Base-by-base conservation (phyloP, 345 rosid species). In the Chamaenerion angustifolium region DNA sequence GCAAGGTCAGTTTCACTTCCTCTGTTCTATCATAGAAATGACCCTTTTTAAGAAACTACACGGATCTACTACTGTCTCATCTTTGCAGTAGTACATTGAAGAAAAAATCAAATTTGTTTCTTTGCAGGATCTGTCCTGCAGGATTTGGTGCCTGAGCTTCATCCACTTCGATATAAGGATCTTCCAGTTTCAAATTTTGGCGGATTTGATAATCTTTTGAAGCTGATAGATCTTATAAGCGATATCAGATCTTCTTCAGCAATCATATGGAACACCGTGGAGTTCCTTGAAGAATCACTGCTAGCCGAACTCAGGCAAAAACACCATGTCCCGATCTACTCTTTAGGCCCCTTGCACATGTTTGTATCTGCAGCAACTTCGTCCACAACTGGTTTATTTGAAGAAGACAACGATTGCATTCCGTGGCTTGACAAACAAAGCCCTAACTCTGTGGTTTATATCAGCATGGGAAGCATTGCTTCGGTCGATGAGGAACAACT, bases 371-470 rank as follows among this genome's bases (percentile, higher is more conserved):
- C 43, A 18, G 49, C 25, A 12, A 11, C 52, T 15, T 23, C 40
- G 0, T 49, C 60, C 12, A 18, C 50, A 31, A 35, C 60, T 27
- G 52, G 68, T 46, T 18, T 68, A 52, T 17, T 68, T 48, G 40
- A 51, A 51, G 65, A 68, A 58, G 68, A 68, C 43, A 47, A 10
- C 11, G 44, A 42, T 42, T 68, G 68, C 52, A 46, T 63, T 11
- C 0, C 61, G 1, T 68, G 68, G 68, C 64, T 68, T n/a, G 60
- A 68, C 55, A 59, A 68, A 53, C 62, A 68, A 44, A 31, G 11
- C 11, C 12, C 14, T 10, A 63, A 55, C n/a, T 63, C 64, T 1
- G 72, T 63, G 43, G 23, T 63, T 1, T 59, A 63, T 47, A 41
- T 68, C 16, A 62, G 72, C 54, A 42, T 68, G 21, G 68, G 62